Percentiles rank a stretch among this genome's conserved stretches.
Evolutionary conservation across 2,329 filamentous ascomycete species (phyloP).

Genomic region (Alternaria sp.): DNA sequence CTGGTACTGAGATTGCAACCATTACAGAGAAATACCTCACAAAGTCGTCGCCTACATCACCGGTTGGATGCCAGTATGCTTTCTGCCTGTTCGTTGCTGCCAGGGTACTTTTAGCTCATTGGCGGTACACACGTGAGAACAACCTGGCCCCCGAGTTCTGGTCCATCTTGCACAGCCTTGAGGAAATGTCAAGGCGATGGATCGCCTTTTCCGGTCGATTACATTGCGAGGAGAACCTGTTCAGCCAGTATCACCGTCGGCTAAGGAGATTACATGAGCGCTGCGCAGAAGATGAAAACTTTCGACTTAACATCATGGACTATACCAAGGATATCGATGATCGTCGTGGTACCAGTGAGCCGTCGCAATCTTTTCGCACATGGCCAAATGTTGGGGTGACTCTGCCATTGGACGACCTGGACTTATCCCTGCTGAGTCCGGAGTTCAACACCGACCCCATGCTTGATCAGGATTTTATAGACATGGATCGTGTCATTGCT

Average conservation of each 20-base stretch:
- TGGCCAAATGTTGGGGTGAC: background rate
- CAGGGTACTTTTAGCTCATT: constrained; percentile 25
- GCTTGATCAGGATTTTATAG: constrained; percentile 26
- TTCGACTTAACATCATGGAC: background rate
- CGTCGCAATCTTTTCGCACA: background rate
- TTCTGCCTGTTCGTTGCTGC: constrained; percentile 35
- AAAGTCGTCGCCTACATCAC: constrained; percentile 20
- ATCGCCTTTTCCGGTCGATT: background rate
- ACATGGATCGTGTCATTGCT: constrained; percentile 31
- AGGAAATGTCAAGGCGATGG: background rate
- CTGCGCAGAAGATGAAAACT: background rate
- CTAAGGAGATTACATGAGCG: background rate
- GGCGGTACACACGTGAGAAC: constrained; percentile 17
- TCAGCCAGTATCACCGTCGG: background rate
- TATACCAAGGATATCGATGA: background rate
- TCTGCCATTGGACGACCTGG: background rate
- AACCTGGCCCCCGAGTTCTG: background rate
- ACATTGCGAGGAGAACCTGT: background rate
- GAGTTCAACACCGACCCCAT: background rate
- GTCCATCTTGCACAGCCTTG: background rate
- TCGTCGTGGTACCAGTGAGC: background rate
- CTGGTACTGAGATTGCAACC: constrained; percentile 26
- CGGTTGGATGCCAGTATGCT: constrained; percentile 23
- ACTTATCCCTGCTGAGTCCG: background rate
- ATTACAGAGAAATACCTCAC: constrained; percentile 29